Percentiles rank a stretch among this genome's conserved stretches.
These are phyloP conservation scores for Trichoderma hamatum DNA, from an alignment of 2,329 filamentous ascomycete genomes.

Conservation along the genomic window DNA sequence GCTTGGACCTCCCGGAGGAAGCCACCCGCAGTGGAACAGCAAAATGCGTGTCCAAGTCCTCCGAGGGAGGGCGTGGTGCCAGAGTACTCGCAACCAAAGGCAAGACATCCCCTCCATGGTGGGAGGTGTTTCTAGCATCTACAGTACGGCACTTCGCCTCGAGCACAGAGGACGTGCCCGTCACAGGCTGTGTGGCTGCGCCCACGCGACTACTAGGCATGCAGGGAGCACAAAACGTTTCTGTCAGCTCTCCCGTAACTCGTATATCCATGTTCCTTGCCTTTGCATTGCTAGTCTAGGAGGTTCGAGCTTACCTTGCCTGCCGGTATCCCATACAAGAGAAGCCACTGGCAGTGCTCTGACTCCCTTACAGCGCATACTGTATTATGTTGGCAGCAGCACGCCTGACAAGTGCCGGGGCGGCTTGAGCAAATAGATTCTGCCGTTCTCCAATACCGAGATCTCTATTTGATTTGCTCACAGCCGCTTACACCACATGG, in stretches of 20 bases:
- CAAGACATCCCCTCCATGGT: background rate
- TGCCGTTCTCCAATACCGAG: background rate
- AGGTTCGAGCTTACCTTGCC: background rate
- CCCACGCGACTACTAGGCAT: background rate
- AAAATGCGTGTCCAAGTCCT: background rate
- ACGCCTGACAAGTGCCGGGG: background rate
- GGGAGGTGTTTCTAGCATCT: conserved; percentile 19
- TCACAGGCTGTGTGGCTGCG: conserved; percentile 31
- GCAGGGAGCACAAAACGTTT: conserved; percentile 15
- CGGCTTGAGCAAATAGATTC: background rate
- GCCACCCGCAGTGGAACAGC: conserved; percentile 7
- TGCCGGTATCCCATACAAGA: background rate
- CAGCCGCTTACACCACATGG: background rate
- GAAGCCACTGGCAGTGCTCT: background rate
- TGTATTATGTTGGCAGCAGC: background rate
- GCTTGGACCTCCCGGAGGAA: background rate
- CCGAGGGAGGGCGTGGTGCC: conserved; percentile 8
- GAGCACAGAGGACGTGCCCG: conserved; percentile 26
- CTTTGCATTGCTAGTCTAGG: background rate
- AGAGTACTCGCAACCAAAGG: background rate
- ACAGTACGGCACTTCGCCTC: conserved; percentile 6
- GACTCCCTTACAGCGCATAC: background rate
- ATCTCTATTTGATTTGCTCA: background rate
- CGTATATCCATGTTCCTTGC: conserved; percentile 1
- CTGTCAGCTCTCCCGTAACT: background rate